Evolutionary conservation across 106 monocot genomes (phyloP), one percentile per base, ranked within the genome.

Genomic region (Dioscorea zingiberensis): DNA sequence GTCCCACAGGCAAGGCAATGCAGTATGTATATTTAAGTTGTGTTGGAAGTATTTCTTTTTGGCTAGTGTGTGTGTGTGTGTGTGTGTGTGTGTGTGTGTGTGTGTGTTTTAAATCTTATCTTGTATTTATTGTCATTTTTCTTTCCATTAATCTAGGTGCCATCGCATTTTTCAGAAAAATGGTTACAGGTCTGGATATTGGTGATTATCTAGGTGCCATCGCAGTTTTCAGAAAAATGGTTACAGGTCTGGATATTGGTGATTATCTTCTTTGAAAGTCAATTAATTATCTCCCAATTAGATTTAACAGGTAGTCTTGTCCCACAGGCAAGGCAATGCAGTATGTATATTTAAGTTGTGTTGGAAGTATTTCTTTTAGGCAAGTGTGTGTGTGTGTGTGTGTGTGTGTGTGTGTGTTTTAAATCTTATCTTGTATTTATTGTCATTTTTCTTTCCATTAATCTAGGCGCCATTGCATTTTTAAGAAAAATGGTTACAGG

Each of bases 181-280:
- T 91, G 88, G 72, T 92, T 67, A 77, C 86, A 62, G 91, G 81
- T 17, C 64, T 91, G 45, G 91, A 78, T 19, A 48, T 88, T 64
- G 85, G 81, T 18, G 95, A 97, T 73, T 84, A 76, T 91, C 88
- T 97, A 68, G 91, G 95, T 95, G 91, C 79, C 14, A 77, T 86
- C 58, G 69, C 22, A 88, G 38, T 1, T 2, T 38, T 6, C 4
- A 8, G 38, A 44, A 88, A 64, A 54, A 78, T 91, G 88, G 72
- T 92, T 67, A 77, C 86, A 62, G 91, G 81, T 17, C 64, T 91
- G 45, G 91, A 78, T 19, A 48, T 88, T 64, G 85, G 81, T 18
- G 95, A 97, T 73, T 84, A 76, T 91, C 88, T 38, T 8, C n/a
- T n/a, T n/a, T n/a, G n/a, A n/a, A n/a, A 38, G 10, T 38, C 6